Percentiles rank a stretch among this genome's conserved stretches.
phyloP scores from a whole-genome alignment of 306 rosid genomes.

The Cucumis cinereus region DNA sequence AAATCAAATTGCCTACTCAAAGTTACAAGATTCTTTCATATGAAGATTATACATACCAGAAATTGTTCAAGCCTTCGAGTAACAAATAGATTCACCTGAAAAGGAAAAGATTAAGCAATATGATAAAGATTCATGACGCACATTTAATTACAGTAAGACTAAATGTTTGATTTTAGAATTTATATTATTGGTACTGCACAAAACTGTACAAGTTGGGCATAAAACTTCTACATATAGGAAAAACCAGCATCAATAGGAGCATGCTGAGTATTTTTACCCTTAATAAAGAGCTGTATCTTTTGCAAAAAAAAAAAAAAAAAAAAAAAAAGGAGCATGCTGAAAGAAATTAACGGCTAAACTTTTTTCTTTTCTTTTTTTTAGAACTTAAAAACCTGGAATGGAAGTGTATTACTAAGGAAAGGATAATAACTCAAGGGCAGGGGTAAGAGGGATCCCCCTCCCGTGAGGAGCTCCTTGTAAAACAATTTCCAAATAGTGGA shows the following conservation, averaged over 20 bases:
- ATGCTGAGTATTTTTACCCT: too few relatives aligned
- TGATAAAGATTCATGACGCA: neutral
- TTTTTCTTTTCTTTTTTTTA: too few relatives aligned
- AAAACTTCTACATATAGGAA: neutral
- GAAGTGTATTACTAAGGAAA: neutral
- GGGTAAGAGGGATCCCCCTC: too few relatives aligned
- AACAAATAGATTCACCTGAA: constrained; percentile 72
- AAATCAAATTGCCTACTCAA: neutral
- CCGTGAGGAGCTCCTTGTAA: too few relatives aligned
- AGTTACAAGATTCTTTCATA: neutral
- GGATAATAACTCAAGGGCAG: neutral
- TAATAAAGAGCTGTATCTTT: too few relatives aligned
- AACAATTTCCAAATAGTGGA: too few relatives aligned
- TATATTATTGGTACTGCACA: neutral
- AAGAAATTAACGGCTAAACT: neutral
- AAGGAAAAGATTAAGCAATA: neutral
- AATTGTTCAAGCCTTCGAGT: constrained; percentile 82
- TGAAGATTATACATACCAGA: constrained; percentile 45
- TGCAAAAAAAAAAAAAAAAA: too few relatives aligned
- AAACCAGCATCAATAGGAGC: neutral
- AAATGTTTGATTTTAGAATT: neutral
- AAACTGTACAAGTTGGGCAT: neutral
- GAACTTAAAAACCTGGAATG: neutral
- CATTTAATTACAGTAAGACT: neutral
- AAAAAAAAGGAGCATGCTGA: too few relatives aligned